Conservation (phyloP, 352 stramenopile genomes). For the Halophytophthora polymorphica region DNA sequence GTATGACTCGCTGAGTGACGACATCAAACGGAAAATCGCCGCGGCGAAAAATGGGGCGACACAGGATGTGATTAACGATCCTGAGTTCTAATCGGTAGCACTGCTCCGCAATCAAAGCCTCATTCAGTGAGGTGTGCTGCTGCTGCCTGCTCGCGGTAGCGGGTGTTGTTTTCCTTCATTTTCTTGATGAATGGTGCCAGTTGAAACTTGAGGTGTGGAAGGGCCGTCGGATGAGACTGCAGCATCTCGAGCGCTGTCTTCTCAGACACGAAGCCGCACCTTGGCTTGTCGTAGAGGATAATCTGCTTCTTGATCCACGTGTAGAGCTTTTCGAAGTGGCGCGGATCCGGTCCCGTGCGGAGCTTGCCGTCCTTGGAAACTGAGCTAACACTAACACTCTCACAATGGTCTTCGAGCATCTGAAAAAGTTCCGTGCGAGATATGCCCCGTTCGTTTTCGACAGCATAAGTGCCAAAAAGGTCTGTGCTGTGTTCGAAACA, state of each 20-base stretch:
- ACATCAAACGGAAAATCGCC: conserved; percentile 18
- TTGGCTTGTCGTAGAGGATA: conserved; percentile 36
- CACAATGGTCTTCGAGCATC: conserved; percentile 56
- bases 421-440: conserved; percentile 48
- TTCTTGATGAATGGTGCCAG: conserved; percentile 39
- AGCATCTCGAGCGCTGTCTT: conserved; percentile 43
- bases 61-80: conserved; percentile 8
- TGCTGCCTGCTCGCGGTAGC: conserved; percentile 38
- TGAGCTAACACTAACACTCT: conserved; percentile 7
- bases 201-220: conserved; percentile 47
- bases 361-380: conserved; percentile 20
- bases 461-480: conserved; percentile 52
- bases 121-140: conserved; percentile 21
- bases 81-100: conserved; percentile 21
- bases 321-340: conserved; percentile 63
- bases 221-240: conserved; percentile 32
- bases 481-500: conserved; percentile 17
- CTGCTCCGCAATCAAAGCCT: conserved; percentile 11
- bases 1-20: conserved; percentile 37
- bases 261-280: conserved; percentile 34
- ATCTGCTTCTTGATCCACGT: conserved; percentile 76
- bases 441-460: conserved; percentile 54
- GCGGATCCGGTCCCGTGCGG: conserved; percentile 20
- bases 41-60: conserved; percentile 5
- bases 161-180: conserved; percentile 42